These are phyloP conservation scores for Thielaviopsis euricoi DNA, from an alignment of 2,329 filamentous ascomycete species.

Conservation along the genomic window DNA sequence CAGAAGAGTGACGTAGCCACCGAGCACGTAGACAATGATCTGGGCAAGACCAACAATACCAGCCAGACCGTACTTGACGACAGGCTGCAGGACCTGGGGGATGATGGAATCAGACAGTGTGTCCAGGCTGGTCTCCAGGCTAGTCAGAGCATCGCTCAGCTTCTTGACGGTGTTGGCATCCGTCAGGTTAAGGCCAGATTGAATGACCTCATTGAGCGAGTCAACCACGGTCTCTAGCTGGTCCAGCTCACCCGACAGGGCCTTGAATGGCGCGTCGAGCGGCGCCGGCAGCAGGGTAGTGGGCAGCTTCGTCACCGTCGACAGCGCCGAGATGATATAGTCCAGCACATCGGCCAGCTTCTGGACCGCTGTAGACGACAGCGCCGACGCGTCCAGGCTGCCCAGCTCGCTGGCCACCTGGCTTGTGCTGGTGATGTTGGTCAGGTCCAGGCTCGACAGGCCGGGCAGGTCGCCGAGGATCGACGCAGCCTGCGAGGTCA, in stretches of 20 bases:
- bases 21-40: not conserved
- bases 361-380: not conserved
- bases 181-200: not conserved
- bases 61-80: not conserved
- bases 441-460: not conserved
- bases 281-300: constrained; percentile 1
- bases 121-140: not conserved
- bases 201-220: not conserved
- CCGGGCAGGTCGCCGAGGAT: not conserved
- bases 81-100: not conserved
- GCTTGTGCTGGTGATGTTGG: not conserved
- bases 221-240: constrained; percentile 1
- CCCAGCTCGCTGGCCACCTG: not conserved
- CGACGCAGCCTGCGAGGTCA: not conserved
- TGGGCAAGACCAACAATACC: constrained; percentile 3
- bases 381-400: not conserved
- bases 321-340: not conserved
- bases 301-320: constrained; percentile 1
- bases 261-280: not conserved
- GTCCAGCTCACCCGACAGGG: not conserved
- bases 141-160: constrained; percentile 1
- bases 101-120: constrained; percentile 1
- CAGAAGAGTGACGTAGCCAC: not conserved
- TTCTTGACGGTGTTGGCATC: not conserved
- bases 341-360: constrained; percentile 1